Evolutionary conservation across 75 land plant species (phyloP).

Genomic region (Ceratopteris richardii): DNA sequence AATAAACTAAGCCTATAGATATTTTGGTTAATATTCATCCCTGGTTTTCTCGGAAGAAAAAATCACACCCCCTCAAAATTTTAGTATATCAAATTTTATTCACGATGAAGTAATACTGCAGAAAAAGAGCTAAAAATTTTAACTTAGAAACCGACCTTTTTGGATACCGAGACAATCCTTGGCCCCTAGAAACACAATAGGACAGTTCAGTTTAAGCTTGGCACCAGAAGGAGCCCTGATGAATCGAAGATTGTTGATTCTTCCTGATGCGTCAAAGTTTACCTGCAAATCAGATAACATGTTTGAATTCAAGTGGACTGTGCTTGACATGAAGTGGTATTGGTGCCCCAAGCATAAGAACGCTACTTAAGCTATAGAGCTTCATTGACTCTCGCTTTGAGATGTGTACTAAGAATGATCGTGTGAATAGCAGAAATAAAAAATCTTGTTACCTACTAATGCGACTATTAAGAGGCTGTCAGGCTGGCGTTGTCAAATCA

Average conservation of each 20-base stretch:
- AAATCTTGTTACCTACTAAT: not conserved
- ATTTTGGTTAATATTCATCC: too few species aligned
- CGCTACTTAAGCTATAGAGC: not conserved
- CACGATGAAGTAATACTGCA: too few species aligned
- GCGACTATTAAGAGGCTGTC: not conserved
- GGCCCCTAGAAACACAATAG: not conserved
- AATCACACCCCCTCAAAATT: too few species aligned
- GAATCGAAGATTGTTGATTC: slow-evolving; percentile 2
- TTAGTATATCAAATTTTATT: too few species aligned
- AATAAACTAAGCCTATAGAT: too few species aligned
- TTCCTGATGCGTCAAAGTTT: not conserved
- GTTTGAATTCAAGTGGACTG: too few species aligned
- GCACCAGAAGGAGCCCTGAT: not conserved
- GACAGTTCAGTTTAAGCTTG: not conserved
- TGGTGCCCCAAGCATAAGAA: not conserved
- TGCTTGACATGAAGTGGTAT: too few species aligned
- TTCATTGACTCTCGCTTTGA: not conserved
- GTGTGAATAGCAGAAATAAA: not conserved
- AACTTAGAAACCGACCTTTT: too few species aligned
- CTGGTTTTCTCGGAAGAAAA: too few species aligned
- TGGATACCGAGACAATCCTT: not conserved
- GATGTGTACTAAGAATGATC: not conserved
- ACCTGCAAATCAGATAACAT: too few species aligned
- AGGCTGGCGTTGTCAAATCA: too few species aligned
- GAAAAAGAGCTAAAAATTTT: too few species aligned